These are phyloP conservation scores for Aspergillus quadrilineatus DNA, from an alignment of 2,329 filamentous ascomycete species.

Conservation along the genomic window DNA sequence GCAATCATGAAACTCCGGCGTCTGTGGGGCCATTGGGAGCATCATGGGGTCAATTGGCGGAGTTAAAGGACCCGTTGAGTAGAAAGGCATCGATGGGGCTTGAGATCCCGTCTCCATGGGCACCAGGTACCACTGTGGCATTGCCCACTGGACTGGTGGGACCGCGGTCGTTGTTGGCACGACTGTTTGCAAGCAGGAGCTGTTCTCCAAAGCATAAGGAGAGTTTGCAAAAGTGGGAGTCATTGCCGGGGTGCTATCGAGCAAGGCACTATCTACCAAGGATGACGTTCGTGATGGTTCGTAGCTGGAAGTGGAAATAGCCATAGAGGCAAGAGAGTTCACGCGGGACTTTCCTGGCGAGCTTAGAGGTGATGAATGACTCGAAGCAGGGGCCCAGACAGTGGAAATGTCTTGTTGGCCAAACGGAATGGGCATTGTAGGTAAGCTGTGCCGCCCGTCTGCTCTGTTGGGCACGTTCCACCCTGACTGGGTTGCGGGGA, in stretches of 20 bases:
- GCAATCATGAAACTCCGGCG: slow-evolving; percentile 21
- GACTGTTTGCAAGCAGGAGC: slow-evolving; percentile 30
- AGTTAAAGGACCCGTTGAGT: slow-evolving; percentile 26
- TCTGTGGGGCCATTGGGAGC: slow-evolving; percentile 25
- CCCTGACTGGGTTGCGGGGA: slow-evolving; percentile 14
- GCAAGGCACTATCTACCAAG: slow-evolving; percentile 24
- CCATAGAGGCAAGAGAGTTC: slow-evolving; percentile 22
- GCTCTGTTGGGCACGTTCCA: slow-evolving; percentile 20
- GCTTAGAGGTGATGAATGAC: slow-evolving; percentile 25
- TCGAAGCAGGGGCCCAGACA: slow-evolving; percentile 23
- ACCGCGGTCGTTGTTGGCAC: slow-evolving; percentile 23
- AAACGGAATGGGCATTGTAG: slow-evolving; percentile 11
- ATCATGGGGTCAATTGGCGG: slow-evolving; percentile 27
- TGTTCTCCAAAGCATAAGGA: slow-evolving; percentile 29
- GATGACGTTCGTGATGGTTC: slow-evolving; percentile 30
- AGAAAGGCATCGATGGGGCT: slow-evolving; percentile 24
- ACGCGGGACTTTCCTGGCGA: slow-evolving; percentile 24
- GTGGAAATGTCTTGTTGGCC: slow-evolving; percentile 16
- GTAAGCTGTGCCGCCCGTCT: slow-evolving; percentile 15
- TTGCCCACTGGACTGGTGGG: slow-evolving; percentile 25
- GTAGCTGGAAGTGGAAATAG: slow-evolving; percentile 22
- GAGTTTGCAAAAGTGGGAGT: slow-evolving; percentile 25
- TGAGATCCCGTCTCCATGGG: slow-evolving; percentile 28
- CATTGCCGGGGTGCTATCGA: slow-evolving; percentile 28
- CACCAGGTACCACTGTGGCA: slow-evolving; percentile 32